Evolutionary conservation across 176 grass and related monocot species (phyloP), one percentile per base, ranked within the genome.

Genomic region (Juncus inflexus): DNA sequence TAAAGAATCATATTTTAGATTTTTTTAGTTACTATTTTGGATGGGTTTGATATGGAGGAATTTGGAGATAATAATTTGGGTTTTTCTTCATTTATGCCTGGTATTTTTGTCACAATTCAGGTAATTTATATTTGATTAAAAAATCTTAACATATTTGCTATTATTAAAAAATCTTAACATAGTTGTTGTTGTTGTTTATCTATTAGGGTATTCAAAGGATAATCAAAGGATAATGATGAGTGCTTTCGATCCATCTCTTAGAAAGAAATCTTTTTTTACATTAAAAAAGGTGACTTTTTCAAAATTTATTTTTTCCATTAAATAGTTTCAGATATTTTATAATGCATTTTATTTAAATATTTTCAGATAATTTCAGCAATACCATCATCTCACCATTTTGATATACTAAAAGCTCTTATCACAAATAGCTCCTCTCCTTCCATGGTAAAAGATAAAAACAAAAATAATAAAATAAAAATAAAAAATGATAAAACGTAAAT

Each of bases 151-250:
- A 87, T 35, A 76, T 75, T 71, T 86, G 90, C 74, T 28, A 81
- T 67, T 51, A 78, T 69, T 45, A 45, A 45, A 45, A 45, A n/a
- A n/a, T n/a, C n/a, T n/a, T n/a, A n/a, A n/a, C n/a, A n/a, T n/a
- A n/a, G 60, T 77, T 37, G 73, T 70, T 42, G 39, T 62, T 76
- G 9, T 56, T 41, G 40, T 28, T 74, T 37, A 77, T 61, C 62
- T 63, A 70, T 58, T 67, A 96, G 91, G 79, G 78, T 65, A 83
- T 96, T 74, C 81, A 90, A 83, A 83, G 54, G 4, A 72, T 96
- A 41, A 96, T 74, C 81, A 90, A 83, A 83, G 54, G 4, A 72
- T 96, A 41, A 96, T 90, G 78, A 96, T 96, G 62, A 54, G 73
- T 68, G 73, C 84, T 59, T 68, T 85, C 35, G 84, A 83, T 76